phyloP scores from a whole-genome alignment of 768 basidiomycete species.

The Pleurotus cornucopiae region DNA sequence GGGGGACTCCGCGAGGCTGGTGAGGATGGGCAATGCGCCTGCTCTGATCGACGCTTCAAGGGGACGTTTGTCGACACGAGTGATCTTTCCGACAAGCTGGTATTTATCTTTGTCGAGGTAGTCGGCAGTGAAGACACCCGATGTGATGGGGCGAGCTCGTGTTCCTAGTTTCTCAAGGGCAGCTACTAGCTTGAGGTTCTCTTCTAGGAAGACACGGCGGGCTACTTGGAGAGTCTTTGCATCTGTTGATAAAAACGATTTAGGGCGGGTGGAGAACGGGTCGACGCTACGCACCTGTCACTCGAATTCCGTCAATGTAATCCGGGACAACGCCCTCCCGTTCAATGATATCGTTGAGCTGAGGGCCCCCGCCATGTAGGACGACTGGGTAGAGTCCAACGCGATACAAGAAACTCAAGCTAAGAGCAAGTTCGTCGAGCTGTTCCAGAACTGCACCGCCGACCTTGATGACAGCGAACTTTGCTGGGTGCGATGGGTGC shows the following conservation, averaged over 20 bases:
- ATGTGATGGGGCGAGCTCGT: conserved; percentile 95
- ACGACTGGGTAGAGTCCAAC: conserved; percentile 98
- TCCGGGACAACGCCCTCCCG: conserved; percentile 91
- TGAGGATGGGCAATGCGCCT: conserved; percentile 93
- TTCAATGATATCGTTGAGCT: conserved; percentile 92
- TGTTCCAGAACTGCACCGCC: conserved; percentile 94
- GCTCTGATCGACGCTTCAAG: conserved; percentile 96
- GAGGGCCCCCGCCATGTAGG: conserved; percentile 94
- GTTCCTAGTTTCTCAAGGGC: conserved; percentile 94
- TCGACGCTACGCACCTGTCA: conserved; percentile 66
- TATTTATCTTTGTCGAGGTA: conserved; percentile 95
- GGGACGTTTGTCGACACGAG: conserved; percentile 91
- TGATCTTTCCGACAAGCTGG: conserved; percentile 93
- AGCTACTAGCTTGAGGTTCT: conserved; percentile 91
- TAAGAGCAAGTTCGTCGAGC: conserved; percentile 89
- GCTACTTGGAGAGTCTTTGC: conserved; percentile 93
- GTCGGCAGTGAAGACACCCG: conserved; percentile 96
- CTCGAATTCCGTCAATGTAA: conserved; percentile 96
- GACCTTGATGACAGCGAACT: conserved; percentile 97
- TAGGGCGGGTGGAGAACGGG: background rate
- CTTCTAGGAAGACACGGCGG: conserved; percentile 93
- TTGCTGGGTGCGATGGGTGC: conserved; percentile 84
- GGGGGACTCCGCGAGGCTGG: conserved; percentile 87
- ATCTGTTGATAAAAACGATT: conserved; percentile 42
- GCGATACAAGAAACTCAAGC: conserved; percentile 93